A percentile compares a stretch with the other conserved stretches of the same genome.
Evolutionary conservation across 1,139 yeast genomes (phyloP).

Genomic region (Kurtzmaniella quercitrusa): DNA sequence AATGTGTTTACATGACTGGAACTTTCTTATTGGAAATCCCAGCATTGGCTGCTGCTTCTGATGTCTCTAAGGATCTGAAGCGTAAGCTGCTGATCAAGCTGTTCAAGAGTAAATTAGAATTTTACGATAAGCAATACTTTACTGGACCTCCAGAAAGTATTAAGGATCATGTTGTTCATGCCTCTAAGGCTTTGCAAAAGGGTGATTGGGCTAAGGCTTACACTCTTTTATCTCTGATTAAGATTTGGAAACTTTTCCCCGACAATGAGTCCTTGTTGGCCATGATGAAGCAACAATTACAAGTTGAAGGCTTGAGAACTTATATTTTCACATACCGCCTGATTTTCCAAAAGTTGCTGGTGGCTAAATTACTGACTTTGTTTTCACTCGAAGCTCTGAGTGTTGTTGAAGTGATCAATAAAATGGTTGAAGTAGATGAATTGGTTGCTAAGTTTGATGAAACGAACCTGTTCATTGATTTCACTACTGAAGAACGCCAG

Average conservation of each 20-base stretch:
- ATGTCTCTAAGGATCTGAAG: conserved; percentile 46
- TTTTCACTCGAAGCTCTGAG: conserved; percentile 60
- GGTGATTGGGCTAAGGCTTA: conserved; percentile 89
- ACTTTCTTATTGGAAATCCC: conserved; percentile 92
- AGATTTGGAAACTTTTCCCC: conserved; percentile 85
- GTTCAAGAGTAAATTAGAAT: conserved; percentile 87
- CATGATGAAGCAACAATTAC: conserved; percentile 74
- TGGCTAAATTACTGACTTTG: conserved; percentile 57
- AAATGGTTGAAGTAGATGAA: conserved; percentile 76
- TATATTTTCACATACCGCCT: conserved; percentile 81
- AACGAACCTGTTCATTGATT: conserved; percentile 47
- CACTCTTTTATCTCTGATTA: conserved; percentile 67
- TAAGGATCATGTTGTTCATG: conserved; percentile 89
- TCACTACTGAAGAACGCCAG: conserved; percentile 72
- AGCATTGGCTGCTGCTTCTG: conserved; percentile 53
- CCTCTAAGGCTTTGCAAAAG: conserved; percentile 82
- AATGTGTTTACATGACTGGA: conserved; percentile 88
- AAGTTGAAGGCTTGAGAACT: conserved; percentile 86
- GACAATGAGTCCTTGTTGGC: conserved; percentile 61
- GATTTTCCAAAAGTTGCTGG: conserved; percentile 72
- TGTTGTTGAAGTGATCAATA: conserved; percentile 62
- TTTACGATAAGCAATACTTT: conserved; percentile 91
- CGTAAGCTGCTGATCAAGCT: conserved; percentile 74
- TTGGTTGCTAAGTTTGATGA: conserved; percentile 60
- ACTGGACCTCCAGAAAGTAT: conserved; percentile 98